Base-by-base conservation (phyloP, 306 rosid species). In the Ochetophila trinervis region DNA sequence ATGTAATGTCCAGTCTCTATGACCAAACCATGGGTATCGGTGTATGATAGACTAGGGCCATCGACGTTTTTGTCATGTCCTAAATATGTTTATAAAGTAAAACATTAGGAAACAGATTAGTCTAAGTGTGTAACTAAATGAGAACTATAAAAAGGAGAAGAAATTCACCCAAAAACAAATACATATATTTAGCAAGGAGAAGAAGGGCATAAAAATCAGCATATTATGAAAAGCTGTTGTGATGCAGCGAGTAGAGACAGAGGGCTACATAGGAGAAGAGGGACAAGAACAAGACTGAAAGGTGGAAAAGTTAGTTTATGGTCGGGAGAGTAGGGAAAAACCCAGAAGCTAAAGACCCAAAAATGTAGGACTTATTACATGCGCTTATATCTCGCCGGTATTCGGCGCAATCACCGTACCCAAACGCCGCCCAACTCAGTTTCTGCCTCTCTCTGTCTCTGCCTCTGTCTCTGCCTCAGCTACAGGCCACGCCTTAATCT, bases 341-440 rank as follows among this genome's bases (percentile, higher is more conserved):
- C 53, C 56, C 53, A 13, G 23, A 18, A 52, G 52, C 63, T 5
- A 19, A 11, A 60, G 10, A 20, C 14, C 66, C 8, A 45, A 21
- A 44, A 14, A 5, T 14, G 8, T 36, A 20, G 27, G 8, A 37
- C 4, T 15, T 0, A 16, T 50, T 50, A 16, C 32, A 49, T 6
- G 15, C 5, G 53, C 18, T 49, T 1, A 50, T 50, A 14, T 16
- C 11, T 19, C 21, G 54, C 54, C 76, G 79, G 72, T 60, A 65
- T 57, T 63, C 79, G 83, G 82, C 80, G 79, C 70, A 18, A 23
- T 15, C 51, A 48, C 57, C 64, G 81, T 74, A 74, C 67, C 55
- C 55, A 61, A 9, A 53, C 77, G 85, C 89, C 87, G 87, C 87
- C 80, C 71, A 55, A 44, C 37, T 49, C 73, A 52, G 70, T 11